Base-by-base conservation (phyloP, 1,139 yeast species). In the Meyerozyma elateridarum region DNA sequence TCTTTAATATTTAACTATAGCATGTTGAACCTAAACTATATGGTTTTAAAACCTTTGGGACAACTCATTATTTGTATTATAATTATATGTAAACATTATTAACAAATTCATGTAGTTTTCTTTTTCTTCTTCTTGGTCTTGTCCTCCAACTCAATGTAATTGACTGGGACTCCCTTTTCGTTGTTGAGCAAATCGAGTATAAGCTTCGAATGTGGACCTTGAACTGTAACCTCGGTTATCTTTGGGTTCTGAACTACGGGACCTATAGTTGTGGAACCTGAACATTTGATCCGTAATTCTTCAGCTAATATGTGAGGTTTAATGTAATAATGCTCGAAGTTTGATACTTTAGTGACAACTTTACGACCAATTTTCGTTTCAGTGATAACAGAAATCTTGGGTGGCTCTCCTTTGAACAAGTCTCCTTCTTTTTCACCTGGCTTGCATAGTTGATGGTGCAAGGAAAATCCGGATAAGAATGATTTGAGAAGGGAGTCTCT, bases 281-380 rank as follows among this genome's bases (percentile, higher is more conserved):
- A 91, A 54, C 97, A 91, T 40, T 79, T 78, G 19, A 78, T 76
- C 40, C 84, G 75, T 39, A 91, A 57, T 33, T 79, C 84, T 27
- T 76, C 78, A 2, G 94, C 79, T 15, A 91, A 58, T 6, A 67
- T 63, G 22, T 73, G 78, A 0, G 88, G 74, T 37, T 77, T 80
- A 20, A 89, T 71, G 35, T 70, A 68, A 54, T 77, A 91, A 4
- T 64, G 62, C 42, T 85, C 95, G 42, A 84, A 69, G 39, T 85
- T 81, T 16, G 73, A 63, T 0, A 89, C 73, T 30, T 79, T 68
- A 0, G 97, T 89, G 13, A 87, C 74, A 5, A 81, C 69, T 51
- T 88, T 89, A 38, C 94, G 70, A 0, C 96, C 95, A 36, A 85
- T 79, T 44, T 85, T 83, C 44, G 78, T 72, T 53, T 85, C 94